A percentile compares a stretch with the other conserved stretches of the same genome.
Conservation (phyloP, 345 rosid genomes). For the Punica granatum region DNA sequence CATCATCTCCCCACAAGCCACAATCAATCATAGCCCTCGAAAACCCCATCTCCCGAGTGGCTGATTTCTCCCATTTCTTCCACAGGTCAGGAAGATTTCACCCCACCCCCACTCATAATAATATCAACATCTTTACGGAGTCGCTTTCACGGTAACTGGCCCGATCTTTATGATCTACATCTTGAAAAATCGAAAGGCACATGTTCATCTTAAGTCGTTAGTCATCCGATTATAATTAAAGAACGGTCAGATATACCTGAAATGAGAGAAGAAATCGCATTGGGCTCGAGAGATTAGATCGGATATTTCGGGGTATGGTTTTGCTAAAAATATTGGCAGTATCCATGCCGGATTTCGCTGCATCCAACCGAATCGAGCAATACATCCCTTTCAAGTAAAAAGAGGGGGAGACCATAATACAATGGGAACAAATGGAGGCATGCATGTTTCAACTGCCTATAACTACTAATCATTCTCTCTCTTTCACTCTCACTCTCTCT, state of each 20-base stretch:
- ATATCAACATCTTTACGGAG: background rate
- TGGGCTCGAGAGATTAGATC: background rate
- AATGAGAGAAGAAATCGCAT: too few species aligned
- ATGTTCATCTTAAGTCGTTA: too few species aligned
- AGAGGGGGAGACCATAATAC: background rate
- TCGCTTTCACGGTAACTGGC: background rate
- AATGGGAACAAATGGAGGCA: conserved; percentile 1
- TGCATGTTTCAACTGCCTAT: conserved; percentile 10
- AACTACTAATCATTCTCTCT: conserved; percentile 5
- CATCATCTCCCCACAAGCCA: background rate
- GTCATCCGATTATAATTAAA: too few species aligned
- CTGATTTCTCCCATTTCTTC: background rate
- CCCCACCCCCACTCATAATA: background rate
- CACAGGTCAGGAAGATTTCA: background rate
- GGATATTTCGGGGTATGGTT: background rate
- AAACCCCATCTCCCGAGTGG: background rate
- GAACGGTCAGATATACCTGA: too few species aligned
- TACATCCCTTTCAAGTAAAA: conserved; percentile 1
- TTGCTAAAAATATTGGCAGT: background rate
- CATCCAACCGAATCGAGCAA: background rate
- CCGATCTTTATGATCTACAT: too few species aligned
- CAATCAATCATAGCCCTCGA: background rate
- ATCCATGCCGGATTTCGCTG: background rate
- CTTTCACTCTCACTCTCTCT: background rate
- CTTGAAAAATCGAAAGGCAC: too few species aligned